Evolutionary conservation across 495 filamentous ascomycete genomes (phyloP), one percentile per base, ranked within the genome.

Genomic region (Copromyces sp.): DNA sequence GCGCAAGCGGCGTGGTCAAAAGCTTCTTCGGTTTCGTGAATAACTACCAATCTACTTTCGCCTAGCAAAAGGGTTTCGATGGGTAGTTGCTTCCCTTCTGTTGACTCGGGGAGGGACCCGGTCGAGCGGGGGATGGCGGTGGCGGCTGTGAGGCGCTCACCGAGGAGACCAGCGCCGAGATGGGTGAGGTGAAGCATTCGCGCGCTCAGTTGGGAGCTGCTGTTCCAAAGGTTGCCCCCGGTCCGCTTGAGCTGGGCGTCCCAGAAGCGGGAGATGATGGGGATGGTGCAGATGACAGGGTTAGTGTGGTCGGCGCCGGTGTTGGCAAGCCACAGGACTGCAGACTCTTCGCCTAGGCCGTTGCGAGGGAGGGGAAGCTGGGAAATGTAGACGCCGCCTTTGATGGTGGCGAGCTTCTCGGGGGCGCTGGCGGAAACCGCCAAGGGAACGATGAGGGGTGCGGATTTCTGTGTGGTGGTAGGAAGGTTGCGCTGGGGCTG

Each of bases 181-280:
- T 85, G 84, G n/a, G 76, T 83, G 39, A 86, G 75, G 9, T 85
- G 84, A 8, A 82, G 75, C 80, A 85, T 85, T 4, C 85, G 78
- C 14, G 53, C 53, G 3, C 83, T 82, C 4, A 83, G 84, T 40
- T 83, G 82, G 7, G 80, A 75, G 42, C 84, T 84, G 59, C 81
- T 84, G 29, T 9, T 61, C 77, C 88, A 90, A 11, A 87, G 81
- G 72, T 86, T 92, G 68, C 85, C 87, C n/a, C 84, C 83, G 16
- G 87, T 85, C 70, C 87, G 89, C 9, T 88, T 87, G n/a, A 84
- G 77, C 59, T 87, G 83, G 2, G 86, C 84, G 37, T 85, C 82
- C 91, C 91, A 94, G 78, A 92, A 88, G 12, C 87, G 87, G 3
- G 89, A 78, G 38, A 94, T 81, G 39, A 87, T 88, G 3, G 91